Conservation (phyloP, 345 rosid species). For the Orychophragmus violaceus region DNA sequence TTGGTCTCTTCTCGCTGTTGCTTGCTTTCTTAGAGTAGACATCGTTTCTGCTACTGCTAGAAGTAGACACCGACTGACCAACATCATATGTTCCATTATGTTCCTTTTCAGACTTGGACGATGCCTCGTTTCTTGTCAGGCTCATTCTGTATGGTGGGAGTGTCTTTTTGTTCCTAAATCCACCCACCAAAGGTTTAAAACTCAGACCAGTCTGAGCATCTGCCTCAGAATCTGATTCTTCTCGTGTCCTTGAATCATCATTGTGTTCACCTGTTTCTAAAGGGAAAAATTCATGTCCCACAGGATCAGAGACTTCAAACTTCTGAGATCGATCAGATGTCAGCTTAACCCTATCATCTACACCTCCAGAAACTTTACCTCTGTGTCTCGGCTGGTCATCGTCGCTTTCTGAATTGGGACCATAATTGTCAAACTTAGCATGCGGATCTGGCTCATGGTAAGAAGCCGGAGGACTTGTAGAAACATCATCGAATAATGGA, state of each 20-base stretch:
- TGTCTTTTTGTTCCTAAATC: constrained; percentile 56
- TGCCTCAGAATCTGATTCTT: constrained; percentile 24
- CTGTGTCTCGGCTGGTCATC: constrained; percentile 27
- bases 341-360: constrained; percentile 15
- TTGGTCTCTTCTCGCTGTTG: constrained; percentile 29
- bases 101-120: constrained; percentile 33
- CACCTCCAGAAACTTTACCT: neutral
- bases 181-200: constrained; percentile 58
- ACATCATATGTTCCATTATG: constrained; percentile 7
- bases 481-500: constrained; percentile 36
- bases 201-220: constrained; percentile 36
- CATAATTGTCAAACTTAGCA: constrained; percentile 50
- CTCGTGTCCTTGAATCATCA: constrained; percentile 29
- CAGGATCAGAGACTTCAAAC: constrained; percentile 26
- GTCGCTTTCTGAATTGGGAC: constrained; percentile 44
- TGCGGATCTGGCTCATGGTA: constrained; percentile 34
- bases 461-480: constrained; percentile 29
- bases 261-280: constrained; percentile 16
- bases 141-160: constrained; percentile 44
- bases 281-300: constrained; percentile 20
- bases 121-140: constrained; percentile 14
- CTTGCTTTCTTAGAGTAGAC: constrained; percentile 26
- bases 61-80: constrained; percentile 22
- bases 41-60: constrained; percentile 34
- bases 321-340: constrained; percentile 26